These are phyloP conservation scores for Vigna mungo DNA, from an alignment of 306 rosid species.

Conservation along the genomic window DNA sequence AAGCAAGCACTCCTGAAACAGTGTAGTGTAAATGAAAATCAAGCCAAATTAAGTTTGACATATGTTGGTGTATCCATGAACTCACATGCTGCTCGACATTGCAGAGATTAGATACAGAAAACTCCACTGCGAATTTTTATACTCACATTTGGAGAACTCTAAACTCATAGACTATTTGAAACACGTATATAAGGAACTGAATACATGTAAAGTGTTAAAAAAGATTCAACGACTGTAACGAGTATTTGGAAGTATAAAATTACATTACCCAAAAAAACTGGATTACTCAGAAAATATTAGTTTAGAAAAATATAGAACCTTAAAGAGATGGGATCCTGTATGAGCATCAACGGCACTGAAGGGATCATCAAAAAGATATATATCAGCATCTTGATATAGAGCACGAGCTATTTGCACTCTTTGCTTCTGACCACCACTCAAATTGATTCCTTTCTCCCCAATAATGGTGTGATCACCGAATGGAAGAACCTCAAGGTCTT, in stretches of 20 bases:
- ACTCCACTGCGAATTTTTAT: no score
- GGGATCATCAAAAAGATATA: conserved; percentile 88
- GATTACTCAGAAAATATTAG: background rate
- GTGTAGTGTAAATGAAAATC: conserved; percentile 23
- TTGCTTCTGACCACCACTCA: conserved; percentile 94
- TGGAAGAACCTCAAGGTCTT: conserved; percentile 76
- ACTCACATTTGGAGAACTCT: no score
- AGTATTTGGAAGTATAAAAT: background rate
- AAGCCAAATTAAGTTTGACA: background rate
- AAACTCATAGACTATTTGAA: no score
- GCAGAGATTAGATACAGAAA: no score
- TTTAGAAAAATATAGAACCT: conserved; percentile 51
- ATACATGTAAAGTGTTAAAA: background rate
- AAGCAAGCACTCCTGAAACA: conserved; percentile 79
- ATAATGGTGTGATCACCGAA: conserved; percentile 85
- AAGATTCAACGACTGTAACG: background rate
- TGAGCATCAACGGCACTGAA: conserved; percentile 95
- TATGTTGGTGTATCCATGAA: background rate
- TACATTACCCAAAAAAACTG: background rate
- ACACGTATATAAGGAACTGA: no score
- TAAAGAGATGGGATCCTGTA: conserved; percentile 88
- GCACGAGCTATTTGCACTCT: conserved; percentile 90
- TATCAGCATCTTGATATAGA: conserved; percentile 81
- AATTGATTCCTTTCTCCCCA: conserved; percentile 89
- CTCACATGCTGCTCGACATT: no score